A percentile compares a stretch with the other conserved stretches of the same genome.
These are phyloP conservation scores for Coccomyxa subellipsoidea DNA, from an alignment of 163 green algal species.

Conservation along the genomic window DNA sequence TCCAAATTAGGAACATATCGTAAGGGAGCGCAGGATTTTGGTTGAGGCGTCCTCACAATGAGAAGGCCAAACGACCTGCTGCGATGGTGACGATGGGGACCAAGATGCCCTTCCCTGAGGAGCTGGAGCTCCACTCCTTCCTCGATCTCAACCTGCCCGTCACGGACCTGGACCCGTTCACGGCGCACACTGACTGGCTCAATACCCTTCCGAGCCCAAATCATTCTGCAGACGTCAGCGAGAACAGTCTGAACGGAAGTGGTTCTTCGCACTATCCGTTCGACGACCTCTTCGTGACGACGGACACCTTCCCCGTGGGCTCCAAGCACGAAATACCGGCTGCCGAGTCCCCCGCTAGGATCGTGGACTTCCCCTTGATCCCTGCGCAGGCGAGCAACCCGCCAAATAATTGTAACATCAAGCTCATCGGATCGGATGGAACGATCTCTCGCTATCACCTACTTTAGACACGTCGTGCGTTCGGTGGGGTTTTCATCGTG, in stretches of 20 bases:
- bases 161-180: neutral
- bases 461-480: too few relatives aligned
- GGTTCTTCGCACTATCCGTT: neutral
- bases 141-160: neutral
- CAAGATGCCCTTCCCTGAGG: neutral
- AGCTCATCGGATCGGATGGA: too few relatives aligned
- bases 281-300: neutral
- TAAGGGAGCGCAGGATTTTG: too few relatives aligned
- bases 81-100: neutral
- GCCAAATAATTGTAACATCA: too few relatives aligned
- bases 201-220: neutral
- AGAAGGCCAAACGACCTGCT: neutral
- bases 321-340: neutral
- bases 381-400: neutral
- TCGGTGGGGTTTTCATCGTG: neutral
- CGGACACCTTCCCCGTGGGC: neutral
- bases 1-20: too few relatives aligned
- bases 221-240: neutral
- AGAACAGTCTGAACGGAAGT: neutral
- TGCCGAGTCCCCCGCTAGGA: neutral
- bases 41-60: too few relatives aligned
- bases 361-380: neutral
- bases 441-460: too few relatives aligned
- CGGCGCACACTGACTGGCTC: neutral
- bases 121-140: constrained; percentile 1